Percentiles rank a stretch among this genome's conserved stretches.
These are phyloP conservation scores for Lactarius hengduanensis DNA, from an alignment of 768 basidiomycete species.

Conservation along the genomic window DNA sequence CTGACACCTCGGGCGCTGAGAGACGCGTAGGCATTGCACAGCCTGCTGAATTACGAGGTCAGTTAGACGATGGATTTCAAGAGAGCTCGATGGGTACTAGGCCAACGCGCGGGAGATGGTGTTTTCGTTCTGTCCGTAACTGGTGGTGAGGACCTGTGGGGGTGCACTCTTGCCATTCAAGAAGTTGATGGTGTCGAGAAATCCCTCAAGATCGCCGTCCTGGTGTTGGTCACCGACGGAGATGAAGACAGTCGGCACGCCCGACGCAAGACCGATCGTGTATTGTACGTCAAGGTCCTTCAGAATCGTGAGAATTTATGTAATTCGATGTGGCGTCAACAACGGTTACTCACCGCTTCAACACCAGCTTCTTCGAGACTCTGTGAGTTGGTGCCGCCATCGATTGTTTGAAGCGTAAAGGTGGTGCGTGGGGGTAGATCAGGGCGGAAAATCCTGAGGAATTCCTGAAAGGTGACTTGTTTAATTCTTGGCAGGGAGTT, in stretches of 20 bases:
- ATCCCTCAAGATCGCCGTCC: conserved; percentile 35
- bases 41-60: conserved; percentile 24
- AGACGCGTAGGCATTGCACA: conserved; percentile 40
- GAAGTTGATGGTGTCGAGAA: conserved; percentile 36
- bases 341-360: too few relatives aligned
- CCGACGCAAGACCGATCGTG: conserved; percentile 31
- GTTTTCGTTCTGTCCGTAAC: conserved; percentile 37
- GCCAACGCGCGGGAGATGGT: conserved; percentile 30
- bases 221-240: conserved; percentile 35
- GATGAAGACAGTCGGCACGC: conserved; percentile 37
- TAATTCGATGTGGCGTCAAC: neutral
- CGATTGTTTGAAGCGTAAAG: too few relatives aligned
- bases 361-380: too few relatives aligned
- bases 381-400: too few relatives aligned
- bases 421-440: too few relatives aligned
- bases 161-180: conserved; percentile 26
- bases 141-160: conserved; percentile 33
- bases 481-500: too few relatives aligned
- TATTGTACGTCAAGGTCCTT: conserved; percentile 32
- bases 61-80: neutral
- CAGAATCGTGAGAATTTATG: neutral
- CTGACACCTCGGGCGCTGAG: conserved; percentile 40
- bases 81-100: conserved; percentile 29
- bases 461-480: too few relatives aligned
- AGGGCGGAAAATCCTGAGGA: too few relatives aligned